Percentiles rank a stretch among this genome's conserved stretches.
Evolutionary conservation across 2,329 filamentous ascomycete genomes (phyloP).

Genomic region (Leptographium galeiforme): DNA sequence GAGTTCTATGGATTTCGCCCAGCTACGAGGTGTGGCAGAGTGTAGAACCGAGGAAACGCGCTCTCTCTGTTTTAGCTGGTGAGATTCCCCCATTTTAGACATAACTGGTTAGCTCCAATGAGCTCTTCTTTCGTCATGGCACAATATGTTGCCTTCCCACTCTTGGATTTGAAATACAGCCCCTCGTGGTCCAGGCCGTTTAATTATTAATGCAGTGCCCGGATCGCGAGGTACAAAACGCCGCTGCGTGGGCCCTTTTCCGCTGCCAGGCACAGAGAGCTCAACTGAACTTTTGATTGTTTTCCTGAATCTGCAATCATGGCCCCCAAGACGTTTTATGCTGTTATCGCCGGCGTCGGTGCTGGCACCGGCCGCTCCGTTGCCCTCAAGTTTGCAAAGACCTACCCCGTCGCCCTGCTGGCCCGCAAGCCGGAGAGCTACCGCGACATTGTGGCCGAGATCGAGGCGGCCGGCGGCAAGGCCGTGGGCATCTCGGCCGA

Average conservation of each 20-base stretch:
- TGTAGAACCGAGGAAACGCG: too few species aligned
- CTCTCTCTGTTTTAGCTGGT: too few species aligned
- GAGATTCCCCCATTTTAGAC: too few species aligned
- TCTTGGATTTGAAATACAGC: not conserved
- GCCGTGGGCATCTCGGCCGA: conserved; percentile 61
- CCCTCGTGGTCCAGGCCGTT: not conserved
- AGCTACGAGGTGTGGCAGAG: too few species aligned
- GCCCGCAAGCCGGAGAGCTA: conserved; percentile 55
- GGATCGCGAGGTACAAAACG: not conserved
- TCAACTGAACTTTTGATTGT: too few species aligned
- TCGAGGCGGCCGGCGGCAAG: conserved; percentile 51
- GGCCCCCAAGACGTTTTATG: conserved; percentile 36
- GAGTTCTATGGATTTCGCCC: too few species aligned
- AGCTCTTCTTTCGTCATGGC: not conserved
- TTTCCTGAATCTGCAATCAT: conserved; percentile 7
- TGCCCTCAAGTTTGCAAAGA: conserved; percentile 44
- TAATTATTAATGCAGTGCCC: not conserved
- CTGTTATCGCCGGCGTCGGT: conserved; percentile 60
- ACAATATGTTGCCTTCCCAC: not conserved
- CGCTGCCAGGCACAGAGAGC: too few species aligned
- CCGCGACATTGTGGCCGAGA: conserved; percentile 52
- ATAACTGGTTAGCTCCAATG: not conserved
- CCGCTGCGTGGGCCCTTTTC: not conserved
- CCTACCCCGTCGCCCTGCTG: conserved; percentile 64
- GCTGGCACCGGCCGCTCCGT: conserved; percentile 39